Base-by-base conservation (phyloP, 805 yeast genomes). In the Alloascoidea hylecoeti region DNA sequence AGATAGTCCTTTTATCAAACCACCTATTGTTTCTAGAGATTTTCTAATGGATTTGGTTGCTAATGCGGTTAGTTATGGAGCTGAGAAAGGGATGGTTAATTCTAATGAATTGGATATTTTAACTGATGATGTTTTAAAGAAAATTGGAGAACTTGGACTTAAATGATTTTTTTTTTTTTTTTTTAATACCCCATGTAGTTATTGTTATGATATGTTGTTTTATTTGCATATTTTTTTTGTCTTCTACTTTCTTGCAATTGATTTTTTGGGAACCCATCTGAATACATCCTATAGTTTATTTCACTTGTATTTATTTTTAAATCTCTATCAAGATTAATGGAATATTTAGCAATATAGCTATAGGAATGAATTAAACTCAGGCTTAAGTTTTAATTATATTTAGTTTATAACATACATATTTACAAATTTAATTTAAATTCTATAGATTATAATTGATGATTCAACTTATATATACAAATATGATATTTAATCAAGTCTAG, bases 41-140 rank as follows among this genome's bases (percentile, higher is more conserved):
- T 75, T 83, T 45, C 63, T 85, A 18, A 63, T 71, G 39, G 88
- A 79, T 46, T 60, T 86, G 47, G 78, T 84, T 18, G 76, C 72
- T 40, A 78, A 76, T 58, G 86, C 95, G 2, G 79, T 85, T 16
- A 68, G 70, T 42, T 83, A 72, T 56, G 96, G 95, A 14, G 66
- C 60, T 49, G 52, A 61, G 56, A 59, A 64, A 48, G 62, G 61
- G 47, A 57, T 60, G 44, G 63, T 58, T 46, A 50, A 58, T 2
- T 53, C 63, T 28, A 59, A 57, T 17, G 71, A 65, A 42, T 57
- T 72, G 19, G 66, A 64, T 36, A 58, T 61, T 16, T 51, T 73
- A 38, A 68, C 75, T 2, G 65, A 66, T 35, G 76, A 72, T 44
- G 82, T 78, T 33, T 68, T 83, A 71, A 64, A 60, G 42, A 66